Percentiles rank a stretch among this genome's conserved stretches.
Evolutionary conservation across 768 basidiomycete genomes (phyloP).

Genomic region (Calocybe cyanea): DNA sequence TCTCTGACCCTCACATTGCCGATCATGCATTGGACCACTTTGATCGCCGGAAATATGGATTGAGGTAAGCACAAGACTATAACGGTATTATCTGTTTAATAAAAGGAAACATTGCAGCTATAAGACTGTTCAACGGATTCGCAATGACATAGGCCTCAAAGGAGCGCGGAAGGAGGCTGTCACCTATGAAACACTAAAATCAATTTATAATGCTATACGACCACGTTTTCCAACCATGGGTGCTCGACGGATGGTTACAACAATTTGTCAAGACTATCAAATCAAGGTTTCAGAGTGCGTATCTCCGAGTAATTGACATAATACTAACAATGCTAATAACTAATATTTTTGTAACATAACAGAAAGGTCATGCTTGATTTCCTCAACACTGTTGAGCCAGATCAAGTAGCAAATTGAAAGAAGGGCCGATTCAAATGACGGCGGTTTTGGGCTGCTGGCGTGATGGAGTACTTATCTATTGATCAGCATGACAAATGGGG

Average conservation of each 20-base stretch:
- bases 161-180: conserved; percentile 6
- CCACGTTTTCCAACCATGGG: conserved; percentile 16
- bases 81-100: background rate
- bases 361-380: conserved; percentile 5
- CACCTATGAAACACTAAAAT: conserved; percentile 2
- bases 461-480: conserved; percentile 15
- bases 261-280: conserved; percentile 11
- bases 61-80: no score
- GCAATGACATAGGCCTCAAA: conserved; percentile 3
- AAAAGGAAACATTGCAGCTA: background rate
- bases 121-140: conserved; percentile 1
- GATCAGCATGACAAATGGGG: conserved; percentile 50
- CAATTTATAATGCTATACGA: conserved; percentile 1
- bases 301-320: no score
- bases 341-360: background rate
- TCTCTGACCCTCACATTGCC: conserved; percentile 6
- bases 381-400: conserved; percentile 3
- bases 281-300: conserved; percentile 9
- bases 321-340: no score
- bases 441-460: conserved; percentile 36
- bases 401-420: conserved; percentile 16
- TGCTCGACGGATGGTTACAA: conserved; percentile 14
- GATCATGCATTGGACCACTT: conserved; percentile 10
- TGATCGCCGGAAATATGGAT: conserved; percentile 5
- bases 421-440: conserved; percentile 20